Evolutionary conservation across 495 filamentous ascomycete genomes (phyloP).

Genomic region (Acidiella bohemica): DNA sequence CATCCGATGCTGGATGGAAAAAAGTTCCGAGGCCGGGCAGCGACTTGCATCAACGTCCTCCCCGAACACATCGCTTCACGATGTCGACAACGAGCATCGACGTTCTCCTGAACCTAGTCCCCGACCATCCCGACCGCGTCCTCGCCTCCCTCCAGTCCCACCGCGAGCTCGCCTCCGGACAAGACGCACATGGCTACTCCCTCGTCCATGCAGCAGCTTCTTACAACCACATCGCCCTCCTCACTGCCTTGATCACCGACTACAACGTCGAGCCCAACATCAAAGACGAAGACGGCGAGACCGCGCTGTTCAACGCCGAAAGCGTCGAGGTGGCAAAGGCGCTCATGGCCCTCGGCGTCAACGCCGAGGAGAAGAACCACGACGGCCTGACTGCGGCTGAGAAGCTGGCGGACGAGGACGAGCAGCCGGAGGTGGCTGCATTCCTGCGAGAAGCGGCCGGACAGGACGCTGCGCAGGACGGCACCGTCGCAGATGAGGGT

Average conservation of each 20-base stretch:
- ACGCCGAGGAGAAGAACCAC: conserved; percentile 30
- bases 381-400: conserved; percentile 32
- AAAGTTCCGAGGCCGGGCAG: too few species aligned
- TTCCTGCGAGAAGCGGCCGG: conserved; percentile 15
- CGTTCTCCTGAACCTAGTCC: conserved; percentile 28
- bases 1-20: too few species aligned
- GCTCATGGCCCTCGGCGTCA: conserved; percentile 66
- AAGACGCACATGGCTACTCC: conserved; percentile 48
- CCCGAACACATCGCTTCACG: too few species aligned
- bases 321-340: conserved; percentile 60
- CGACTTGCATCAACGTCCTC: too few species aligned
- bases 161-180: conserved; percentile 24
- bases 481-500: conserved; percentile 5
- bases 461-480: background rate
- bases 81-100: conserved; percentile 24
- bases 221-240: conserved; percentile 71
- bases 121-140: conserved; percentile 24
- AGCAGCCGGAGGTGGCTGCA: conserved; percentile 23
- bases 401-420: conserved; percentile 35
- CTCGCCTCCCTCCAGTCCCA: conserved; percentile 22
- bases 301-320: conserved; percentile 76
- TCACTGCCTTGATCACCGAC: conserved; percentile 61
- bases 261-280: conserved; percentile 68
- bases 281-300: conserved; percentile 79
- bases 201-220: conserved; percentile 84